Evolutionary conservation across 2,329 filamentous ascomycete genomes (phyloP).

Genomic region (Microsporum ferrugineum): DNA sequence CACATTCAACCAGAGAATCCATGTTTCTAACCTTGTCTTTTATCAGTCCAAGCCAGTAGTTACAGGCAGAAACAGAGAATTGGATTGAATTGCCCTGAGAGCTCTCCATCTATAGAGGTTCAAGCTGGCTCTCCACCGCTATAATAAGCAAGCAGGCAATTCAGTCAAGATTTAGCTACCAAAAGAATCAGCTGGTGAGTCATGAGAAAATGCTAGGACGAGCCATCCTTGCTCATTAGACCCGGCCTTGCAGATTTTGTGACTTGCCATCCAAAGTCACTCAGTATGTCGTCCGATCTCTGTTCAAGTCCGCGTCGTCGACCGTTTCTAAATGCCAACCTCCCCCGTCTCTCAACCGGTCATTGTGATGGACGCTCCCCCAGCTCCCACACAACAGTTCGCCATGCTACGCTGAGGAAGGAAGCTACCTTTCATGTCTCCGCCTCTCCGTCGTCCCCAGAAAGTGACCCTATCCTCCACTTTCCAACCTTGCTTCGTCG

Average conservation of each 20-base stretch:
- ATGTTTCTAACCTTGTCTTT: background rate
- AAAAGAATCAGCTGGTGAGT: background rate
- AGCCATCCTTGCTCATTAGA: constrained; percentile 6
- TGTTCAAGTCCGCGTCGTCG: constrained; percentile 25
- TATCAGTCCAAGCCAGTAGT: background rate
- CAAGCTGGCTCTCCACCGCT: background rate
- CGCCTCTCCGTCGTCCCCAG: constrained; percentile 28
- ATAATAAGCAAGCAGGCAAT: background rate
- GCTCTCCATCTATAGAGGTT: background rate
- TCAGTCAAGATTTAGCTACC: background rate
- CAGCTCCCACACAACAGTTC: constrained; percentile 15
- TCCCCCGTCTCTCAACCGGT: constrained; percentile 21
- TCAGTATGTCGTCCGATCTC: constrained; percentile 22
- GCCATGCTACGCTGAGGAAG: constrained; percentile 52
- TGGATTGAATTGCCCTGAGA: background rate
- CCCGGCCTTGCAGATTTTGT: constrained; percentile 6
- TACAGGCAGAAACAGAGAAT: background rate
- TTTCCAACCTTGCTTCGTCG: constrained; percentile 47
- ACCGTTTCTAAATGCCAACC: constrained; percentile 23
- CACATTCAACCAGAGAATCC: background rate
- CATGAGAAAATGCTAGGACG: background rate
- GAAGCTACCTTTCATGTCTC: constrained; percentile 52
- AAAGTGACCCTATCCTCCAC: constrained; percentile 33
- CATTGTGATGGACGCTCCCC: constrained; percentile 12
- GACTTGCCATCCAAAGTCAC: constrained; percentile 9